A percentile compares a stretch with the other conserved stretches of the same genome.
These are phyloP conservation scores for Pestalotiopsis sp. DNA, from an alignment of 2,329 filamentous ascomycete genomes.

Conservation along the genomic window DNA sequence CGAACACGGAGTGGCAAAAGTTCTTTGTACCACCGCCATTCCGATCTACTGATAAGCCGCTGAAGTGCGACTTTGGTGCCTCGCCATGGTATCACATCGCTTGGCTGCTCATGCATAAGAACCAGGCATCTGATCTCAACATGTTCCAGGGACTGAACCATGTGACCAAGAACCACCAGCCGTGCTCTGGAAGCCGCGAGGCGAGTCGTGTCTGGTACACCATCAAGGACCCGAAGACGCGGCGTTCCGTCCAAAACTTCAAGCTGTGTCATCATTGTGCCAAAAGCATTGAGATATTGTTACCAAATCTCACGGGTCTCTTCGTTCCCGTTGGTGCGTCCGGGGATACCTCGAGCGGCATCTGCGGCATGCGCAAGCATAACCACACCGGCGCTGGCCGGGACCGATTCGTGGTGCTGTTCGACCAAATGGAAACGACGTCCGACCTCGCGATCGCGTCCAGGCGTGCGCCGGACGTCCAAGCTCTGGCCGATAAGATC, in stretches of 20 bases:
- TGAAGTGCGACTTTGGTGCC: constrained; percentile 78
- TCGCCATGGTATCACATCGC: constrained; percentile 82
- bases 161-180: constrained; percentile 57
- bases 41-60: constrained; percentile 57
- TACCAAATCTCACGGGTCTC: constrained; percentile 71
- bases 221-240: constrained; percentile 68
- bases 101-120: constrained; percentile 78
- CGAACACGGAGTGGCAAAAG: constrained; percentile 66
- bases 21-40: constrained; percentile 66
- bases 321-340: constrained; percentile 59
- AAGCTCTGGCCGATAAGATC: constrained; percentile 65
- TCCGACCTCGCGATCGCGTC: constrained; percentile 53
- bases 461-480: constrained; percentile 55
- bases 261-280: constrained; percentile 76
- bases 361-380: constrained; percentile 70
- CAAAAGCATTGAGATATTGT: constrained; percentile 69
- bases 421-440: constrained; percentile 61
- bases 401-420: constrained; percentile 60
- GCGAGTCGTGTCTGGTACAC: constrained; percentile 73
- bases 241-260: constrained; percentile 69
- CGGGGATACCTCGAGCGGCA: constrained; percentile 47
- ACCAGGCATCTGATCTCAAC: constrained; percentile 65
- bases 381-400: constrained; percentile 38
- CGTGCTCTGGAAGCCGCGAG: constrained; percentile 60
- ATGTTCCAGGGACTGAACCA: constrained; percentile 71